Evolutionary conservation across 192 early-diverging fungal species (phyloP), one percentile per base, ranked within the genome.

Genomic region (Dispira parvispora): DNA sequence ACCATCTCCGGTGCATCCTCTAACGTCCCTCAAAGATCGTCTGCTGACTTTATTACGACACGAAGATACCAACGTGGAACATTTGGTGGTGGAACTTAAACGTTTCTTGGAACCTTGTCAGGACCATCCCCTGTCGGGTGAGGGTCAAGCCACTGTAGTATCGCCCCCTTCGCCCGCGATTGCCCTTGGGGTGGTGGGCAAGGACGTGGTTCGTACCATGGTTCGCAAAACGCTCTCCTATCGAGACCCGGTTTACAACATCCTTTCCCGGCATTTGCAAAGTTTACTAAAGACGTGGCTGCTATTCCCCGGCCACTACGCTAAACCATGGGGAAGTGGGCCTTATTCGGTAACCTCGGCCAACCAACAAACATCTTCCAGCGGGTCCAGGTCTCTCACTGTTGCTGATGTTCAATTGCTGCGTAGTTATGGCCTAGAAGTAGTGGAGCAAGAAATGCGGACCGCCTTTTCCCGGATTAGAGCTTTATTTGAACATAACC

Each of bases 401-500:
- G 47, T 21, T 21, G 47, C 28, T 0, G 38, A 28, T 28, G 38
- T 16, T 11, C n/a, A 28, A 28, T 43, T 60, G 14, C 57, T 60
- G 21, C 57, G 57, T 13, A 60, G 57, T 43, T 43, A 60, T 14
- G 57, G 57, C 1, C 38, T 60, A 21, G 57, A 60, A 12, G 16
- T 16, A 16, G 57, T 60, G 25, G 57, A 27, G 57, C 57, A 28
- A 18, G 57, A 60, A 60, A 42, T 60, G 57, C 57, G 38, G 14
- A 12, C 18, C 10, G 18, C 43, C 32, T 60, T 60, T 21, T 8
- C 57, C 32, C 25, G 12, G 3, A 43, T 60, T 43, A 12, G 21
- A 14, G 43, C 12, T 11, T 21, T 60, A 21, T 11, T 60, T 14
- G 12, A 11, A 14, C 42, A 60, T 27, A 60, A 60, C 57, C 57